Evolutionary conservation across 1,139 yeast species (phyloP), one percentile per base, ranked within the genome.

Genomic region (Lodderomyces theae): DNA sequence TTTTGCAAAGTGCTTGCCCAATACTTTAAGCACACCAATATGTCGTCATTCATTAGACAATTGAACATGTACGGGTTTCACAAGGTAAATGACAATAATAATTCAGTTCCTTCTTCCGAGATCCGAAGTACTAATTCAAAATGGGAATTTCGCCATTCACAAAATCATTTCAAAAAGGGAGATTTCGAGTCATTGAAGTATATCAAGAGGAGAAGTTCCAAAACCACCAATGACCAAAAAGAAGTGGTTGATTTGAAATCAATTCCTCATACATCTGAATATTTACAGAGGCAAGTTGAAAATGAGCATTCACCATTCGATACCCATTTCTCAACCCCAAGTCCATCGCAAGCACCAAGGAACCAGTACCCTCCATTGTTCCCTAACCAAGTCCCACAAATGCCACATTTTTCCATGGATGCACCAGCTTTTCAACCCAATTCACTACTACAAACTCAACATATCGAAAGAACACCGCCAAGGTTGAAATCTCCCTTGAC

Each of bases 61-160:
- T 57, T 84, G 44, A 85, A 84, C 60, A 84, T 84, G 87, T 84
- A 84, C 56, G 92, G 88, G 8, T 83, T 83, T 60, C 90, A 84
- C 56, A 84, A 84, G 58, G 87, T 83, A 13, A 71, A 69, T 51
- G 74, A 69, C 42, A 11, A 38, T 35, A 34, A 11, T 5, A 28
- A 28, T 21, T 31, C 37, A 24, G 25, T 38, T 12, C 15, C 35
- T 24, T 22, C 30, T 13, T 9, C 30, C 2, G 19, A 28, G 8
- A 28, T 4, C 18, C 13, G 15, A 28, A 13, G 21, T 39, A n/a
- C n/a, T n/a, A 45, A 35, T 35, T 39, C 39, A 39, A 43, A 46
- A 24, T 84, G 92, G 92, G 90, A 84, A 59, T 84, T 84, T 56
- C 74, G 80, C 40, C 92, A 84, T 56, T 72, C 81, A 24, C 72